phyloP scores from a whole-genome alignment of 2,329 filamentous ascomycete genomes.

The Talaromyces sp. region DNA sequence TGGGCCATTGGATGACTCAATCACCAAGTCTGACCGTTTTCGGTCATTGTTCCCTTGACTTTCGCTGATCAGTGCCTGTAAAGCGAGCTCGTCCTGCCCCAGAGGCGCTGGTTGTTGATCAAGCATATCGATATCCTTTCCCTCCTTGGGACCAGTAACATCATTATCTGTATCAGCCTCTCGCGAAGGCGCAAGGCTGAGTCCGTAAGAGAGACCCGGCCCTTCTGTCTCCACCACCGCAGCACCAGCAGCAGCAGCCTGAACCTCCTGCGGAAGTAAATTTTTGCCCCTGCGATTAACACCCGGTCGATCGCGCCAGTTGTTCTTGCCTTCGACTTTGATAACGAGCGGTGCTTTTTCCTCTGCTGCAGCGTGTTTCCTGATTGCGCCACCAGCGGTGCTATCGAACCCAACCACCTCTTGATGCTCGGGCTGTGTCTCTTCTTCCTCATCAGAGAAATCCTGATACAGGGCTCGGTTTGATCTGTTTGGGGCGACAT shows the following conservation, averaged over 20 bases:
- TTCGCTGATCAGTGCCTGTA: slow-evolving; percentile 62
- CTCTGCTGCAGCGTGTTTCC: slow-evolving; percentile 34
- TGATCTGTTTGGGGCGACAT: slow-evolving; percentile 19
- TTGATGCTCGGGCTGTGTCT: slow-evolving; percentile 31
- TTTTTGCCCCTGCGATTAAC: slow-evolving; percentile 54
- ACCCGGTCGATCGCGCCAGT: slow-evolving; percentile 51
- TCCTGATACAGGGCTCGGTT: slow-evolving; percentile 34
- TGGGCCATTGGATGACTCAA: slow-evolving; percentile 33
- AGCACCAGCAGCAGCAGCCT: slow-evolving; percentile 37
- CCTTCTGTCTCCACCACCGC: slow-evolving; percentile 45
- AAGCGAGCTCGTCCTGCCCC: slow-evolving; percentile 58
- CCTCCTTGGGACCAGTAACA: slow-evolving; percentile 12
- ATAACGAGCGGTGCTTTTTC: slow-evolving; percentile 64
- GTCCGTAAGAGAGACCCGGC: slow-evolving; percentile 48
- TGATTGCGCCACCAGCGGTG: slow-evolving; percentile 33
- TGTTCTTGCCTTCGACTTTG: slow-evolving; percentile 77
- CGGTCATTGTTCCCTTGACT: slow-evolving; percentile 36
- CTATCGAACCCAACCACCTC: slow-evolving; percentile 53
- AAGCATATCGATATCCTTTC: slow-evolving; percentile 25
- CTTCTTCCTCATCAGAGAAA: slow-evolving; percentile 54
- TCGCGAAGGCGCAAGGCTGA: slow-evolving; percentile 45
- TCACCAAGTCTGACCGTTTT: slow-evolving; percentile 48
- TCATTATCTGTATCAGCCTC: slow-evolving; percentile 2
- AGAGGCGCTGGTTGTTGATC: slow-evolving; percentile 33
- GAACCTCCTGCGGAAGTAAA: slow-evolving; percentile 53